Evolutionary conservation across 1,284 basidiomycete genomes (phyloP).

Genomic region (Ceratobasidium sp.): DNA sequence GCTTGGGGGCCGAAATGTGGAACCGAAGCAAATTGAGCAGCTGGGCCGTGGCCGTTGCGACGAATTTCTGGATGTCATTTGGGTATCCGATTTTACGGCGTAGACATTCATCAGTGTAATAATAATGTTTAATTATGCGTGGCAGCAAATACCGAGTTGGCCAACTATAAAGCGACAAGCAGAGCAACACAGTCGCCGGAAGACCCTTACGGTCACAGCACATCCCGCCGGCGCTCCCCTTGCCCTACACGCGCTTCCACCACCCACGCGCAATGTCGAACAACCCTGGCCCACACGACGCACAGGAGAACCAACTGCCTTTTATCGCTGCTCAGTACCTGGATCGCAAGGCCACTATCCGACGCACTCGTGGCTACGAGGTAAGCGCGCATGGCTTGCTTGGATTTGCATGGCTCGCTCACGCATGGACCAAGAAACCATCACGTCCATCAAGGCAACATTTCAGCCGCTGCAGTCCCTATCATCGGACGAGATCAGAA

Average conservation of each 20-base stretch:
- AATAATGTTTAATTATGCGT: too few species aligned
- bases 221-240: neutral
- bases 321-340: constrained; percentile 3
- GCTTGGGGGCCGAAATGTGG: too few species aligned
- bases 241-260: neutral
- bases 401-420: neutral
- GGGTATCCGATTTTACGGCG: too few species aligned
- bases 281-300: neutral
- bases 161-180: too few species aligned
- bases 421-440: constrained; percentile 8
- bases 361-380: neutral
- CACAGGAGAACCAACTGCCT: neutral
- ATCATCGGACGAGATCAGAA: neutral
- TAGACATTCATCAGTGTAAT: too few species aligned
- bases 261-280: neutral
- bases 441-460: neutral
- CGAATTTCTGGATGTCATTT: too few species aligned
- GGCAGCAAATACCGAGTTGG: too few species aligned
- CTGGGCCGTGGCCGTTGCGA: too few species aligned
- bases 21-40: too few species aligned
- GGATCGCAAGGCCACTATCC: neutral
- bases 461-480: neutral
- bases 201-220: too few species aligned
- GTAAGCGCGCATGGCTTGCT: neutral
- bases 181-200: too few species aligned